Base-by-base conservation (phyloP, 2,329 filamentous ascomycete genomes). In the Beauveria rudraprayagi region DNA sequence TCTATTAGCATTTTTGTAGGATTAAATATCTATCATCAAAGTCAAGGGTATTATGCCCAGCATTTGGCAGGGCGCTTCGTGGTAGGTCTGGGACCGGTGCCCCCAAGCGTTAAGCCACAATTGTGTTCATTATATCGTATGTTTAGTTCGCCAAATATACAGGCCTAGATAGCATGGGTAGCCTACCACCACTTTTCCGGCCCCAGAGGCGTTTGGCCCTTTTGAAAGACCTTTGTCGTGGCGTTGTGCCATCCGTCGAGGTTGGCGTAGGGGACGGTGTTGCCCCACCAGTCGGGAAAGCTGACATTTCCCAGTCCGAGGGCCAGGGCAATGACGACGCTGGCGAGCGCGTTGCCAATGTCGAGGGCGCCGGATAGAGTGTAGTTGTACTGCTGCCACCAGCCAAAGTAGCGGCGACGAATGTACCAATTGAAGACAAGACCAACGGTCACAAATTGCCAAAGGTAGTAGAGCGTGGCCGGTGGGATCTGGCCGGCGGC, bases 371-470 rank as follows among this genome's bases (percentile, higher is more conserved):
- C 82, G 10, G 81, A 83, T 0, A 81, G 74, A 56, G 83, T 75
- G 63, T 83, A 84, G 72, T 84, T 84, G 73, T 83, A 85, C 67
- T 67, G 67, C 68, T 68, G 77, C 82, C 82, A 85, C 82, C 82
- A 85, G 30, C 80, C 82, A 19, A 76, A 73, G 70, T 72, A 83
- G 57, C 75, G 73, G 61, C 76, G 71, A 53, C 77, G 77, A 61
- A 84, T 77, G 55, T 71, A 77, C 65, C 77, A 79, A 68, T 85
- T 83, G 74, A 84, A 85, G 61, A 82, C 60, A 56, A 79, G 75
- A 5, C 83, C 83, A 14, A 84, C 76, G 57, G 82, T 76, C 16
- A 79, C 79, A 80, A 80, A 85, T 55, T 78, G 73, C 40, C 80
- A 76, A 60, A 84, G 78, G 69, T 79, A 83, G 63, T 83, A 77